A percentile compares a stretch with the other conserved stretches of the same genome.
phyloP scores from a whole-genome alignment of 768 basidiomycete species.

The Lactifluus echinatus region DNA sequence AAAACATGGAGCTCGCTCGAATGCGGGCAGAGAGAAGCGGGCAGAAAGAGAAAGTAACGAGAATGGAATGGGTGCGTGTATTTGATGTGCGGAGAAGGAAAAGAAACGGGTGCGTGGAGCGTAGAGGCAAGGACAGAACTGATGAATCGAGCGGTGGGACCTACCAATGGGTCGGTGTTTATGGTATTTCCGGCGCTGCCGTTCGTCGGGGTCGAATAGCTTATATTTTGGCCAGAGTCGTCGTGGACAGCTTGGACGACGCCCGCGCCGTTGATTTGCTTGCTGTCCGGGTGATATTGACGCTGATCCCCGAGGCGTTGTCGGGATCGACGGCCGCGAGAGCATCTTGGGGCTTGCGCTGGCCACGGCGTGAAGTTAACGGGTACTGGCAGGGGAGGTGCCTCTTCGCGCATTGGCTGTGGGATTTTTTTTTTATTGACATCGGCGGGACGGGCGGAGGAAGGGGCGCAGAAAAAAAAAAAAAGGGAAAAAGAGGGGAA shows the following conservation, averaged over 20 bases:
- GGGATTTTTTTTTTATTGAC: background rate
- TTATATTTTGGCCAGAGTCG: background rate
- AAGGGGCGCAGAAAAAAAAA: background rate
- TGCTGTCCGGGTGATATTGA: constrained; percentile 10
- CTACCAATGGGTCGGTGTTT: too few relatives aligned
- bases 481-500: constrained; percentile 1
- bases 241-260: background rate
- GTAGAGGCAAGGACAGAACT: too few relatives aligned
- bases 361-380: constrained; percentile 23
- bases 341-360: constrained; percentile 15
- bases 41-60: too few relatives aligned
- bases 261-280: constrained; percentile 10
- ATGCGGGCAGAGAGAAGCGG: too few relatives aligned
- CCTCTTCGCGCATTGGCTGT: constrained; percentile 20
- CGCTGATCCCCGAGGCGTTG: background rate
- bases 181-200: too few relatives aligned
- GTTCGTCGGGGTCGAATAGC: background rate
- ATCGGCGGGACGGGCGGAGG: background rate
- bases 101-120: too few relatives aligned
- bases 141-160: too few relatives aligned
- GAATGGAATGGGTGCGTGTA: too few relatives aligned
- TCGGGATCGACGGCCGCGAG: background rate
- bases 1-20: too few relatives aligned
- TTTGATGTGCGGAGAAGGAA: too few relatives aligned
- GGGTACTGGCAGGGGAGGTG: constrained; percentile 16